Evolutionary conservation across 2,329 filamentous ascomycete species (phyloP), one percentile per base, ranked within the genome.

Genomic region (Triangularia verruculosa): DNA sequence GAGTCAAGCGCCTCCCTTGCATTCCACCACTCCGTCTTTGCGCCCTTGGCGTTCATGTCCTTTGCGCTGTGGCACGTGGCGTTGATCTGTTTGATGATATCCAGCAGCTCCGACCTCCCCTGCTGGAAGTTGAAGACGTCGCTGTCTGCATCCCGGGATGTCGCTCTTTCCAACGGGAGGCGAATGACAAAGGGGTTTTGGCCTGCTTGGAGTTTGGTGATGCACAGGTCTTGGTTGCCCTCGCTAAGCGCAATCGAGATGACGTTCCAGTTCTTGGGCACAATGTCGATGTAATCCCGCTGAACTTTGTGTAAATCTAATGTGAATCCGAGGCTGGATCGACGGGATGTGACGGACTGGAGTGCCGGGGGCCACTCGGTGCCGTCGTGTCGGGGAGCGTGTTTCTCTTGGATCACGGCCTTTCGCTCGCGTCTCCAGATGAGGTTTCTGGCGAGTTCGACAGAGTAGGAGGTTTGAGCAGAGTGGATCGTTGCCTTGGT

Each of bases 11-110:
- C 84, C 75, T 95, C 89, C 13, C 96, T 86, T 72, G 93, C 90
- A 4, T 85, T 85, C 93, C 95, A 99, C 95, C 95, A 99, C 55
- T 88, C 88, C 43, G 86, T 86, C 74, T 92, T 93, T 27, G 90
- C 88, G 34, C 88, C 89, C 74, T 90, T 92, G 55, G 86, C 84
- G 8, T 83, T 88, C 74, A 93, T 89, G 67, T 93, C 88, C 27
- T 89, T 85, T 3, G 82, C 81, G 63, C 81, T 81, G 73, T 97
- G 93, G 62, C 93, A 93, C 66, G 89, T 96, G 66, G 89, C 86
- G 74, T 98, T 97, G 53, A 93, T 92, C 6, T 87, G 80, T 65
- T 86, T 79, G 69, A 98, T 91, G 20, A 99, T 93, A 24, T 96
- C 90, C 20, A 88, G 79, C 67, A 99, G 85, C 74, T 97, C 93